phyloP scores from a whole-genome alignment of 106 monocot species.

The Posidonia australis region DNA sequence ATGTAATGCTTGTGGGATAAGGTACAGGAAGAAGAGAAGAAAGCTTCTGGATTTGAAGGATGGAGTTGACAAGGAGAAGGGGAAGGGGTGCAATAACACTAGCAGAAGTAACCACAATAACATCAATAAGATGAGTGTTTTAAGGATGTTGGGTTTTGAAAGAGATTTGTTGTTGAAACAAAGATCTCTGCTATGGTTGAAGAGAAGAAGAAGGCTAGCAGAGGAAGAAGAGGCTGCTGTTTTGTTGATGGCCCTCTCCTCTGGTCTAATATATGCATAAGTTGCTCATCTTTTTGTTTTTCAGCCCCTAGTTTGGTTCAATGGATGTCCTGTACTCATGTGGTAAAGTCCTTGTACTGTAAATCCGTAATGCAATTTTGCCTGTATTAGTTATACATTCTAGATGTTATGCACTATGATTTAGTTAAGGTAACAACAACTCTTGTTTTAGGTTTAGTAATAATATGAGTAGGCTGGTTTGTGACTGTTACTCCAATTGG shows the following conservation, averaged over 20 bases:
- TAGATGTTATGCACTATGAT: too few relatives aligned
- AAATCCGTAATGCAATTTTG: too few relatives aligned
- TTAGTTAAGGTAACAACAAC: too few relatives aligned
- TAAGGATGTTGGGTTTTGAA: conserved; percentile 15
- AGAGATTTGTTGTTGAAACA: conserved; percentile 12
- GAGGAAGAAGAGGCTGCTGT: conserved; percentile 33
- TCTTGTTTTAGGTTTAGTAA: too few relatives aligned
- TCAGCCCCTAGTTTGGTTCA: too few relatives aligned
- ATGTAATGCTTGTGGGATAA: conserved; percentile 23
- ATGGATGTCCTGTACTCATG: too few relatives aligned
- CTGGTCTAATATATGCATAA: conserved; percentile 12
- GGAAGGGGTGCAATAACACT: not conserved
- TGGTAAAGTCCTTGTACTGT: too few relatives aligned
- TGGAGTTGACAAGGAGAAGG: conserved; percentile 5
- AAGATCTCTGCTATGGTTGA: conserved; percentile 11
- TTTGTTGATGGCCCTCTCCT: conserved; percentile 33
- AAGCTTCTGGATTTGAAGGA: conserved; percentile 6
- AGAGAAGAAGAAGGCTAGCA: conserved; percentile 3
- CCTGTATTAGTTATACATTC: too few relatives aligned
- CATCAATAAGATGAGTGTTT: not conserved
- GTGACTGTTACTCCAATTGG: too few relatives aligned
- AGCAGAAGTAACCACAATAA: not conserved
- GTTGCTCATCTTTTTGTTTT: too few relatives aligned
- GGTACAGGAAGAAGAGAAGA: conserved; percentile 29
- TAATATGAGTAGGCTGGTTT: too few relatives aligned